Evolutionary conservation across 2,329 filamentous ascomycete species (phyloP), one percentile per base, ranked within the genome.

Genomic region (Sporothrix variecibatus): DNA sequence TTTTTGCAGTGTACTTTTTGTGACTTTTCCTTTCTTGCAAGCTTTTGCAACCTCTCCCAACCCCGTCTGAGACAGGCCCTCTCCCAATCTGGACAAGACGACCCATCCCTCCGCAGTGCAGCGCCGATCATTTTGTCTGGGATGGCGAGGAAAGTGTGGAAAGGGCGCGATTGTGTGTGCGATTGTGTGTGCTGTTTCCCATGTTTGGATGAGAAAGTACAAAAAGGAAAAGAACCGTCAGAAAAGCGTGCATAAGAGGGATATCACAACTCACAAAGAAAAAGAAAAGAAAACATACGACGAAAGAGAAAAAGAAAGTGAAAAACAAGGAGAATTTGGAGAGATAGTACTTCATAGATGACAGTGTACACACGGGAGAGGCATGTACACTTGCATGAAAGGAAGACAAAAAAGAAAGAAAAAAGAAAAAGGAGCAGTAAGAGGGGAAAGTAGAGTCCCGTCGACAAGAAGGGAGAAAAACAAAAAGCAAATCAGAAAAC

Each of bases 71-170:
- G 38, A 67, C 62, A 67, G 11, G n/a, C 0, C 23, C 40, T 46
- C 40, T 17, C 62, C 62, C 38, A 28, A 67, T 67, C 23, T 23
- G 62, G 62, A 2, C 38, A 67, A 67, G 60, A 43, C 62, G 11
- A 15, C 62, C 62, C 62, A 46, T 65, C 38, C 62, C 62, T 65
- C 62, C 38, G 62, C 62, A 67, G 62, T 67, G 62, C 38, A 20
- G n/a, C 2, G 62, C 38, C 38, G 38, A 67, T 67, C 62, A 46
- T 20, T 28, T 67, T 67, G 38, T 46, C 23, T 28, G 20, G 46
- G 65, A 51, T 34, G 43, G 65, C 26, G 65, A 34, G 40, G 4
- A 51, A n/a, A 3, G 46, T 49, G 46, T 49, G 20, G 20, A 15
- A 49, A 56, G n/a, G 26, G 2, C 8, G 9, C 23, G 51, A 56